A percentile compares a stretch with the other conserved stretches of the same genome.
phyloP scores from a whole-genome alignment of 2,329 filamentous ascomycete species.

The Hypoxylon rubiginosum region DNA sequence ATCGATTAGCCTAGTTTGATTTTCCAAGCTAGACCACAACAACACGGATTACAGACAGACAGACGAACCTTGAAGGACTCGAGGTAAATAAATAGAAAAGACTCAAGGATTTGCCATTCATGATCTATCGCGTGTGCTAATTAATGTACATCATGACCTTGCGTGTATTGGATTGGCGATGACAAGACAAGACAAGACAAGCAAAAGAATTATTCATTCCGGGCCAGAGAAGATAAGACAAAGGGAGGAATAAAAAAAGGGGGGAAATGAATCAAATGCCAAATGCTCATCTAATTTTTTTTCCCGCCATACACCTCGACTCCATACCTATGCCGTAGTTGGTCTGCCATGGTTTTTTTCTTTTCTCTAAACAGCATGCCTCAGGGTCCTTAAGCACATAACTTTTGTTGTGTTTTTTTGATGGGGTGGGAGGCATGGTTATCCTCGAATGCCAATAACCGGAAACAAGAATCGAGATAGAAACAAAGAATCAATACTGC shows the following conservation, averaged over 20 bases:
- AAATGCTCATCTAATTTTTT: constrained; percentile 35
- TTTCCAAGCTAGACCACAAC: background rate
- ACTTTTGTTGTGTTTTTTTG: constrained; percentile 14
- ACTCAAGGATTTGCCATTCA: constrained; percentile 20
- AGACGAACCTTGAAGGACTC: background rate
- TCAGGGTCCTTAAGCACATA: constrained; percentile 18
- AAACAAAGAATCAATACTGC: constrained; percentile 6
- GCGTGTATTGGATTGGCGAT: constrained; percentile 10
- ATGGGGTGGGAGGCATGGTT: background rate
- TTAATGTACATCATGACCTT: constrained; percentile 25
- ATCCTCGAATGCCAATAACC: constrained; percentile 26
- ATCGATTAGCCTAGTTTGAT: background rate
- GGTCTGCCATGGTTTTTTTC: constrained; percentile 9
- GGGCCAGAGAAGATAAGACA: constrained; percentile 1
- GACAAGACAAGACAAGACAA: constrained; percentile 3
- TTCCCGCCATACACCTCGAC: constrained; percentile 34
- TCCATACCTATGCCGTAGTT: constrained; percentile 34
- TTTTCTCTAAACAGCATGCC: constrained; percentile 29
- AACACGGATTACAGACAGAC: background rate
- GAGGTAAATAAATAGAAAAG: background rate
- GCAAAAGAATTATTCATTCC: constrained; percentile 13
- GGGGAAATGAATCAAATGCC: constrained; percentile 11
- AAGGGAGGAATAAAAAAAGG: constrained; percentile 10
- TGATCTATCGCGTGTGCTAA: constrained; percentile 23
- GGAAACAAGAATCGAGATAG: constrained; percentile 23